These are phyloP conservation scores for Botrytis squamosa DNA, from an alignment of 2,329 filamentous ascomycete species.

Conservation along the genomic window DNA sequence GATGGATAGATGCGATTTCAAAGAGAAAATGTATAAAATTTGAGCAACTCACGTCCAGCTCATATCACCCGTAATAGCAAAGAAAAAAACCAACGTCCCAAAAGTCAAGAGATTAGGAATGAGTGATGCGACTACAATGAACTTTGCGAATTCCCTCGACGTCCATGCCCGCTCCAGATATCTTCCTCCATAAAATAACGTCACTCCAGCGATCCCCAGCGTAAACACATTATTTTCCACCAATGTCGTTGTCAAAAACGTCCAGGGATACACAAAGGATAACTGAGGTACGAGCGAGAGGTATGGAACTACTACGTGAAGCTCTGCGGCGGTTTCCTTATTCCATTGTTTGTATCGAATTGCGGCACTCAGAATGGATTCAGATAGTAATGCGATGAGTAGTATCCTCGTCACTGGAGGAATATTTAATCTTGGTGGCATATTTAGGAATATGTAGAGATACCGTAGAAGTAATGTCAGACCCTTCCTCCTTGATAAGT, in stretches of 20 bases:
- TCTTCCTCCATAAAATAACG: conserved; percentile 86
- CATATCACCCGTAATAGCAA: conserved; percentile 64
- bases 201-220: conserved; percentile 70
- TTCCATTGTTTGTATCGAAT: conserved; percentile 72
- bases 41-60: conserved; percentile 62
- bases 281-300: conserved; percentile 81
- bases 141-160: conserved; percentile 86
- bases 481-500: background rate
- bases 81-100: conserved; percentile 70
- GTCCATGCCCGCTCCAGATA: conserved; percentile 98
- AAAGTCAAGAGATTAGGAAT: conserved; percentile 80
- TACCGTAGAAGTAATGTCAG: background rate
- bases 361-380: conserved; percentile 79
- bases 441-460: conserved; percentile 37
- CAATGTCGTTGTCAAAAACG: conserved; percentile 78
- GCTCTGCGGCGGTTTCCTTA: conserved; percentile 50
- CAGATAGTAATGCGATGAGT: conserved; percentile 69
- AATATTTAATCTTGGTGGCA: conserved; percentile 85
- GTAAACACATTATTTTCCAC: conserved; percentile 94
- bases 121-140: conserved; percentile 72
- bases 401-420: conserved; percentile 85
- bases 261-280: conserved; percentile 90
- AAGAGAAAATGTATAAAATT: conserved; percentile 24
- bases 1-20: conserved; percentile 36
- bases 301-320: conserved; percentile 74